Conservation (phyloP, 345 rosid genomes). For the Melaleuca alternifolia region DNA sequence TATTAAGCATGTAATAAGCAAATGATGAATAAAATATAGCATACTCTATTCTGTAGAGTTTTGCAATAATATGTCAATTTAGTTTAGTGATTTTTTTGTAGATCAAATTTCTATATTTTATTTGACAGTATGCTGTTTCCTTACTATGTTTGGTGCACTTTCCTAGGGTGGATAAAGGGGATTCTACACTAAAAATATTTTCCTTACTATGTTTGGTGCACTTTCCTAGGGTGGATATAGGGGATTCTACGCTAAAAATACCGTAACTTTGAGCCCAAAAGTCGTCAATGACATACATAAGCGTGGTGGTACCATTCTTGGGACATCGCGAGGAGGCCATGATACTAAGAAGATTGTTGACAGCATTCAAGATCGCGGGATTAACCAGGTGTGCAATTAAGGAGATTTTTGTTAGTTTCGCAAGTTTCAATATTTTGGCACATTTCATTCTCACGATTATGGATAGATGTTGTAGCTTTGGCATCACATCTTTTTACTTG, state of each 20-base stretch:
- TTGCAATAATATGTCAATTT: neutral
- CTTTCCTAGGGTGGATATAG: slow-evolving; percentile 68
- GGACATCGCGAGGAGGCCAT: slow-evolving; percentile 83
- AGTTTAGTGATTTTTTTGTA: neutral
- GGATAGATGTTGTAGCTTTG: neutral
- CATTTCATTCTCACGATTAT: neutral
- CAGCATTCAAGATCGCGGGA: slow-evolving; percentile 90
- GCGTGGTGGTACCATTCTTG: slow-evolving; percentile 81
- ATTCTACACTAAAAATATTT: slow-evolving; percentile 63
- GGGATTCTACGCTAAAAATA: slow-evolving; percentile 77
- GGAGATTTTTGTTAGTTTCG: neutral
- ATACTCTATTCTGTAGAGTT: neutral
- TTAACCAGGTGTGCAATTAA: slow-evolving; percentile 42
- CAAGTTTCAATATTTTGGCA: neutral
- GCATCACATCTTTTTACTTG: neutral
- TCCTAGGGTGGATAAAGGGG: slow-evolving; percentile 83
- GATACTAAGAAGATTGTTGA: slow-evolving; percentile 77
- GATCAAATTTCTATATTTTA: neutral
- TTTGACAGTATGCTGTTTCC: neutral
- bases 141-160: neutral
- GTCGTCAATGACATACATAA: slow-evolving; percentile 77
- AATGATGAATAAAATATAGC: neutral
- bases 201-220: neutral
- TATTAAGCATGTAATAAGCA: neutral
- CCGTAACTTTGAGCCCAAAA: slow-evolving; percentile 48